Evolutionary conservation across 2,329 filamentous ascomycete species (phyloP).

Genomic region (Fusarium sulawesiense): DNA sequence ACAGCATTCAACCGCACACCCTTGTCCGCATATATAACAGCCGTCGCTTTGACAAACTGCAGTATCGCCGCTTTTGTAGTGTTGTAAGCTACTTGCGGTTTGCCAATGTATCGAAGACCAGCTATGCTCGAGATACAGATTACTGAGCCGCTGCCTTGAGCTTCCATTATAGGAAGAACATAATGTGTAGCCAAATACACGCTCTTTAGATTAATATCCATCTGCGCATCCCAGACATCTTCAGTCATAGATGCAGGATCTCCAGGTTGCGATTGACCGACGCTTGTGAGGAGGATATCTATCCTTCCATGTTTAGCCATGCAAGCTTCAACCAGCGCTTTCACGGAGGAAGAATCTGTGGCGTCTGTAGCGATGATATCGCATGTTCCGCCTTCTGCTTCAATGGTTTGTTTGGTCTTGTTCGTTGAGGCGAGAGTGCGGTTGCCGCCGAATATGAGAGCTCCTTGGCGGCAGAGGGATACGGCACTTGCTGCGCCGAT

Average conservation of each 20-base stretch:
- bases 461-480: constrained; percentile 60
- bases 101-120: constrained; percentile 61
- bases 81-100: constrained; percentile 65
- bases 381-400: constrained; percentile 49
- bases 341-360: constrained; percentile 63
- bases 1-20: constrained; percentile 65
- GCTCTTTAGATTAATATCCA: constrained; percentile 66
- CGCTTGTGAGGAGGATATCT: constrained; percentile 71
- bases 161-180: constrained; percentile 66
- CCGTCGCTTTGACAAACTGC: constrained; percentile 62
- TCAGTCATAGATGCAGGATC: constrained; percentile 61
- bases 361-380: constrained; percentile 61
- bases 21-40: constrained; percentile 61
- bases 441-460: constrained; percentile 63
- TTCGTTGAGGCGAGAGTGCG: constrained; percentile 55
- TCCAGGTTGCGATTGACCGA: constrained; percentile 66
- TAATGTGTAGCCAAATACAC: constrained; percentile 65
- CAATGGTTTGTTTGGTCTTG: constrained; percentile 54
- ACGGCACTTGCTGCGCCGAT: constrained; percentile 63
- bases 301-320: constrained; percentile 64
- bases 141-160: constrained; percentile 56
- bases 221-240: constrained; percentile 62
- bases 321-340: constrained; percentile 63
- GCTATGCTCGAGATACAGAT: constrained; percentile 64
- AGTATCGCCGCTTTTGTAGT: constrained; percentile 63